These are phyloP conservation scores for Blastobotrys americana DNA, from an alignment of 805 yeast genomes.

Conservation along the genomic window DNA sequence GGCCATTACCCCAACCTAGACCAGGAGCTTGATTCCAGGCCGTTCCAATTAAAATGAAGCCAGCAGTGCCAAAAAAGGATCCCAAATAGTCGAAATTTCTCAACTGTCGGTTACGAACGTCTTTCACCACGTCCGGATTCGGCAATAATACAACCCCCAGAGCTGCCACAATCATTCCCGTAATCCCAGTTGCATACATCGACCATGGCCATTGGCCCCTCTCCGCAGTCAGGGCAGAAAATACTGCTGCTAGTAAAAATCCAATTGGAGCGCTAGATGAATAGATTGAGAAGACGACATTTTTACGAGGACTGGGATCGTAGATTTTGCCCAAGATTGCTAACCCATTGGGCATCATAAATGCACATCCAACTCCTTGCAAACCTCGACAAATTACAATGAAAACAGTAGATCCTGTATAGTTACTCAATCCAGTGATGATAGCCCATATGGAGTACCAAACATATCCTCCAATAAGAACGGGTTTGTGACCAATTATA, in stretches of 20 bases:
- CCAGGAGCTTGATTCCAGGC: constrained; percentile 72
- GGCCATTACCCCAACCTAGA: constrained; percentile 57
- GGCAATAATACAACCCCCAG: constrained; percentile 38
- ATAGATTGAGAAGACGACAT: constrained; percentile 47
- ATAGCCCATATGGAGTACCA: constrained; percentile 54
- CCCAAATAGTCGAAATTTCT: constrained; percentile 45
- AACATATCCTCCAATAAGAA: constrained; percentile 48
- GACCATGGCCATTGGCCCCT: constrained; percentile 55
- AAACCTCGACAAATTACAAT: constrained; percentile 44
- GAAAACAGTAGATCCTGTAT: constrained; percentile 28
- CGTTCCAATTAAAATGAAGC: constrained; percentile 57
- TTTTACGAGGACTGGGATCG: constrained; percentile 43
- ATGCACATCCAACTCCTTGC: constrained; percentile 60
- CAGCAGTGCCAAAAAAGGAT: constrained; percentile 48
- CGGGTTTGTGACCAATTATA: constrained; percentile 52
- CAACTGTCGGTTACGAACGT: constrained; percentile 13
- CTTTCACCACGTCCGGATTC: constrained; percentile 2
- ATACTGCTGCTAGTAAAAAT: constrained; percentile 46
- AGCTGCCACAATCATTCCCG: constrained; percentile 30
- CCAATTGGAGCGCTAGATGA: constrained; percentile 63
- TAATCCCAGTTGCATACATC: constrained; percentile 43
- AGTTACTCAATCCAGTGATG: constrained; percentile 51
- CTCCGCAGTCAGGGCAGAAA: constrained; percentile 44
- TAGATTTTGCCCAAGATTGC: constrained; percentile 43
- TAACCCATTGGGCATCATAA: constrained; percentile 51